These are phyloP conservation scores for Yarrowia sp. DNA, from an alignment of 805 yeast species.

Conservation along the genomic window DNA sequence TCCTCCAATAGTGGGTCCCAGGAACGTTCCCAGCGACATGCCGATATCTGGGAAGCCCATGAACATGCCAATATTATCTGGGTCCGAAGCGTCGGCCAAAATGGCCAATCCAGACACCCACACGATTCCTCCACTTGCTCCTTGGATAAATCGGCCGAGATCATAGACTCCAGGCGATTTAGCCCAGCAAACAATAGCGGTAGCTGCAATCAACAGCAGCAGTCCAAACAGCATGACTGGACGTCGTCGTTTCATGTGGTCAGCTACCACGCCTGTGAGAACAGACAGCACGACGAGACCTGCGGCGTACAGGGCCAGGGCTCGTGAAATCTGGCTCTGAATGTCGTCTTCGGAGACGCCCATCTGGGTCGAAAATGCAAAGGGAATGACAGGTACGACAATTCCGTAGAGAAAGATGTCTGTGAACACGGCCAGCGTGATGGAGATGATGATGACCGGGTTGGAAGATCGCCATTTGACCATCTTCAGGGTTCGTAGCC, in stretches of 20 bases:
- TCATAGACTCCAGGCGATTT: conserved; percentile 45
- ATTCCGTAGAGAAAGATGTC: conserved; percentile 49
- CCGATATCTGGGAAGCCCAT: conserved; percentile 49
- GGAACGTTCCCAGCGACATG: conserved; percentile 47
- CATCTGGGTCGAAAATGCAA: conserved; percentile 46
- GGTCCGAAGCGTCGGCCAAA: conserved; percentile 47
- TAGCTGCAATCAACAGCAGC: conserved; percentile 47
- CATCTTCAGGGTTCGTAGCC: conserved; percentile 11
- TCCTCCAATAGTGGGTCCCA: conserved; percentile 51
- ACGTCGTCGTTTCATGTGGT: conserved; percentile 44
- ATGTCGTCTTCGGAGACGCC: conserved; percentile 45
- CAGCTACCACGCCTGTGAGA: conserved; percentile 47
- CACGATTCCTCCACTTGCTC: conserved; percentile 49
- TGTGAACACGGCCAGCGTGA: conserved; percentile 49
- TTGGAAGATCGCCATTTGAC: conserved; percentile 43
- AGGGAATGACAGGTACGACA: conserved; percentile 50
- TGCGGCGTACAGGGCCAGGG: conserved; percentile 49
- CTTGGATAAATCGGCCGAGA: conserved; percentile 49
- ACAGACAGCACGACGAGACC: conserved; percentile 49
- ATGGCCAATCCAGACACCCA: conserved; percentile 52
- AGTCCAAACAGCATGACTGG: conserved; percentile 49
- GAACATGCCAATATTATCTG: conserved; percentile 46
- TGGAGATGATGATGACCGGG: conserved; percentile 45
- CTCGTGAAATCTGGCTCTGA: conserved; percentile 46
- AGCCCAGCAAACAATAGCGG: conserved; percentile 47